A percentile compares a stretch with the other conserved stretches of the same genome.
Conservation (phyloP, 163 green algal species). For the Trebouxia gelatinosa region DNA sequence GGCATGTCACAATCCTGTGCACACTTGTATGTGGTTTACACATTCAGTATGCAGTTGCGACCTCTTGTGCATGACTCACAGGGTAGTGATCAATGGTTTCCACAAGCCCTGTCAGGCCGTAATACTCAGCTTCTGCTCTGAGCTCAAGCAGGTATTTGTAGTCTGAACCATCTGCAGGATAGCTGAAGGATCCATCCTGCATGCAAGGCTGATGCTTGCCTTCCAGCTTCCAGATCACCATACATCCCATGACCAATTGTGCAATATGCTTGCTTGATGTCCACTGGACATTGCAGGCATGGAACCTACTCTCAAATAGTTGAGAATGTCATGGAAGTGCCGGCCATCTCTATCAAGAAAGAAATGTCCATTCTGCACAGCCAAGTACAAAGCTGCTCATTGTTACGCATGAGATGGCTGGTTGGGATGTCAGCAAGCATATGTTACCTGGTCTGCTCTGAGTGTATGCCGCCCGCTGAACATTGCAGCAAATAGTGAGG, state of each 20-base stretch:
- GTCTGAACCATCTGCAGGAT: conserved; percentile 54
- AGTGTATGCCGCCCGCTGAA: conserved; percentile 68
- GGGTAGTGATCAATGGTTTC: conserved; percentile 60
- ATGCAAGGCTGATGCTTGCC: too few relatives aligned
- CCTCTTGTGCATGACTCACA: too few relatives aligned
- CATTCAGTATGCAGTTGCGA: neutral
- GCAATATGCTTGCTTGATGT: too few relatives aligned
- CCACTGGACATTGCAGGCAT: too few relatives aligned
- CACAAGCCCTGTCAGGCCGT: conserved; percentile 61
- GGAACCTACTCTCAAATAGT: conserved; percentile 20
- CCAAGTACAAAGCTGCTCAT: neutral
- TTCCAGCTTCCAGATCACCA: too few relatives aligned
- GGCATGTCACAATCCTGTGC: too few relatives aligned
- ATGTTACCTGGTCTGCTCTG: conserved; percentile 43
- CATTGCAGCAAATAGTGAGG: conserved; percentile 71
- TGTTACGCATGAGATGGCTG: neutral
- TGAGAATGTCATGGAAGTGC: conserved; percentile 60
- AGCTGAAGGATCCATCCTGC: conserved; percentile 58
- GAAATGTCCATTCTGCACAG: conserved; percentile 47
- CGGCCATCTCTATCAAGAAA: conserved; percentile 67
- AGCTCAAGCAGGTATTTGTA: conserved; percentile 72
- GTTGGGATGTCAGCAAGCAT: neutral
- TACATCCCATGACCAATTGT: too few relatives aligned
- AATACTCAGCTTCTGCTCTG: conserved; percentile 69
- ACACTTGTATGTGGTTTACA: too few relatives aligned